A percentile compares a stretch with the other conserved stretches of the same genome.
phyloP scores from a whole-genome alignment of 208 protist species.

The Endotrypanum monterogeii region DNA sequence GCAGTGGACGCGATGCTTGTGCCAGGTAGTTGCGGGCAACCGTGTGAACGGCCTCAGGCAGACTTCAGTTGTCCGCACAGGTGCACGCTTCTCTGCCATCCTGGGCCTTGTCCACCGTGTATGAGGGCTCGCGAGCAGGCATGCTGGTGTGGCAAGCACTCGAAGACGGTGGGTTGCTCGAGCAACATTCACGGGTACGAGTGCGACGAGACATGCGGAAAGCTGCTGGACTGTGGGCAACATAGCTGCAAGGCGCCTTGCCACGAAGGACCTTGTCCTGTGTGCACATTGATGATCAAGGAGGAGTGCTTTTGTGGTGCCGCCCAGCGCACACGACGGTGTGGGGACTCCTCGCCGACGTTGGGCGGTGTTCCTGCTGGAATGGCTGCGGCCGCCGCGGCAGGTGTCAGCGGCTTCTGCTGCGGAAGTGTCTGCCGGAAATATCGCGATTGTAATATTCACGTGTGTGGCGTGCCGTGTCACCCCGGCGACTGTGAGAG shows the following conservation, averaged over 20 bases:
- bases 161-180: conserved; percentile 73
- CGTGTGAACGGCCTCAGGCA: conserved; percentile 54
- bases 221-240: conserved; percentile 72
- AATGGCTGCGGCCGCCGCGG: not conserved
- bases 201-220: conserved; percentile 74
- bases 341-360: conserved; percentile 19
- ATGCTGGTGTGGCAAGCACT: conserved; percentile 84
- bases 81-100: conserved; percentile 84
- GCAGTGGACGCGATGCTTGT: conserved; percentile 62
- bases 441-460: conserved; percentile 80
- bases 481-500: conserved; percentile 75
- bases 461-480: conserved; percentile 74
- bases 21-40: conserved; percentile 77
- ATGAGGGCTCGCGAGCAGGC: conserved; percentile 51
- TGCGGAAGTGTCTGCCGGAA: conserved; percentile 56
- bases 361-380: not conserved
- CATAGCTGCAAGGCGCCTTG: conserved; percentile 83
- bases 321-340: conserved; percentile 39
- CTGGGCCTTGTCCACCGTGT: conserved; percentile 78
- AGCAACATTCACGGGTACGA: conserved; percentile 71
- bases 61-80: conserved; percentile 68
- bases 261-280: conserved; percentile 85
- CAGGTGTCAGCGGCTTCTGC: conserved; percentile 29
- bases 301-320: conserved; percentile 91
- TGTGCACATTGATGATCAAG: conserved; percentile 65